Evolutionary conservation across 169 alveolate genomes (phyloP).

Genomic region (Eimeria brunetti): DNA sequence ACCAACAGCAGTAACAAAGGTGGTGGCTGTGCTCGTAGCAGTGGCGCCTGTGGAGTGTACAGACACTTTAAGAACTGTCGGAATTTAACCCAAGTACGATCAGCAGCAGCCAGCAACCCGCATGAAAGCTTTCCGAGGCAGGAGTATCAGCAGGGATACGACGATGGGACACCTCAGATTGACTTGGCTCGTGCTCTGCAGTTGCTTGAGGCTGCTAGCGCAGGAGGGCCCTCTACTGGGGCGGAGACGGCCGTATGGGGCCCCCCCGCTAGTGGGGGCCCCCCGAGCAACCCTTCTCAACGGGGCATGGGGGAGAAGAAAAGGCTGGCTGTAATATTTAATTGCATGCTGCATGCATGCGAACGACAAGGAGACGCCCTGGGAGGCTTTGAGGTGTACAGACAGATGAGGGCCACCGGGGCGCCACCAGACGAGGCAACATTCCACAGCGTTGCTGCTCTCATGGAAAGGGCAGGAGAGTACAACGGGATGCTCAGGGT

Average conservation of each 20-base stretch:
- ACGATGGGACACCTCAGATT: conserved; percentile 42
- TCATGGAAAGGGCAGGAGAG: conserved; percentile 63
- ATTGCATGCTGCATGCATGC: conserved; percentile 73
- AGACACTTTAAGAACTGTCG: not conserved
- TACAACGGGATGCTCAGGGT: conserved; percentile 60
- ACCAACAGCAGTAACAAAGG: not conserved
- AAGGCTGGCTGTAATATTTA: conserved; percentile 53
- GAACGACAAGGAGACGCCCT: conserved; percentile 66
- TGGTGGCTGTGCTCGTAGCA: not conserved
- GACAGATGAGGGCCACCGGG: conserved; percentile 46
- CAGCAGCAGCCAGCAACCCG: conserved; percentile 11
- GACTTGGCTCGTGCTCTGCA: conserved; percentile 65
- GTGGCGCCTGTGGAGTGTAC: conserved; percentile 5
- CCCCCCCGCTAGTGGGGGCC: not conserved
- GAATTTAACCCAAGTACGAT: not conserved
- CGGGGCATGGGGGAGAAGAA: conserved; percentile 62
- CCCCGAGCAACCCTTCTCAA: not conserved
- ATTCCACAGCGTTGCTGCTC: conserved; percentile 69
- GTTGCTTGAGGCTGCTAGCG: conserved; percentile 56
- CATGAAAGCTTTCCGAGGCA: not conserved
- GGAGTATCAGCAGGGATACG: conserved; percentile 1
- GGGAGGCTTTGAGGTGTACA: conserved; percentile 65
- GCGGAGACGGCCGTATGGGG: not conserved
- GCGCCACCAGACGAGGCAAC: conserved; percentile 60
- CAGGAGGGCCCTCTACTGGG: conserved; percentile 35